Base-by-base conservation (phyloP, 768 basidiomycete species). In the Mrakia frigida region DNA sequence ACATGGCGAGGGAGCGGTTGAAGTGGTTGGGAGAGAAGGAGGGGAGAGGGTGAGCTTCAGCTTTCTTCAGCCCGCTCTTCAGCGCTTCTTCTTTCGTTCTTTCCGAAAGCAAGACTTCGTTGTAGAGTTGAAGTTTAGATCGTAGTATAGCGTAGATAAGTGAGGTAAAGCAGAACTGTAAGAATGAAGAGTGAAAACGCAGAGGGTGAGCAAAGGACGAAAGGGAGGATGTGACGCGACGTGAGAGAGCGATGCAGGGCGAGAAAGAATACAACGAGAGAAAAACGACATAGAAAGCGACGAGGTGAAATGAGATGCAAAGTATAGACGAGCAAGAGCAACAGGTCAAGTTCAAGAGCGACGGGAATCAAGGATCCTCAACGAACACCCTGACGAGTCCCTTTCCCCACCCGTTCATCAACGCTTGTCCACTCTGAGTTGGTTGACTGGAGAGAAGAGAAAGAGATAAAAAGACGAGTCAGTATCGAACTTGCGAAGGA, bases 401-500 rank as follows among this genome's bases (percentile, higher is more conserved):
- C 21, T 37, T 37, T 6, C 75, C 75, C 70, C 75, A 76, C 4
- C 70, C 14, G 43, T 65, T 41, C 75, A 76, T 76, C 31, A 76
- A 70, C 43, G 59, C 50, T 25, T 69, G 35, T 13, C 75, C 75
- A 18, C 31, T n/a, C 39, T 69, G 28, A 10, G 75, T 76, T 23
- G 75, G 75, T 59, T 76, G 75, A 74, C 73, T 74, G 68, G 50
- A 25, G 31, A 33, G 14, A 31, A 46, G 21, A 71, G n/a, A 18
- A 14, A 53, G n/a, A 53, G 43, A 71, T 3, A 16, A n/a, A n/a
- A 53, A 6, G 33, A 21, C 6, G 41, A 50, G 50, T 13, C 21
- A 25, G 14, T 16, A 6, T 71, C 95, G n/a, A 78, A 86, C 89
- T 77, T 88, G 94, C 63, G 91, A 94, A 52, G 18, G 39, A 50